Percentiles rank a stretch among this genome's conserved stretches.
These are phyloP conservation scores for Dendrothele bispora DNA, from an alignment of 768 basidiomycete genomes.

Conservation along the genomic window DNA sequence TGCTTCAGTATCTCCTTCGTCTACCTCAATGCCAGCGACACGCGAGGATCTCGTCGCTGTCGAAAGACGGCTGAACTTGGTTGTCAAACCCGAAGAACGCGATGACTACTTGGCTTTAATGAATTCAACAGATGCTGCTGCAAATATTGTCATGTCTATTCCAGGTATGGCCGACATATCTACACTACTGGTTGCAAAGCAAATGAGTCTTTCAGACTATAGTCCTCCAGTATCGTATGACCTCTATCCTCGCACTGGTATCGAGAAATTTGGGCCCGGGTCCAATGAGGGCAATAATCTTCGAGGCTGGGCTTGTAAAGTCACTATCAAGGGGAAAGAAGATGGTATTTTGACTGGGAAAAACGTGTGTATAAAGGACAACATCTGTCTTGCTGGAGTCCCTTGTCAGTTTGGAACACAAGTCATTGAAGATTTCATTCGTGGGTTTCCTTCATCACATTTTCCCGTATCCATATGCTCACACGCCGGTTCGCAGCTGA, in stretches of 20 bases:
- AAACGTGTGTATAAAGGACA: slow-evolving; percentile 44
- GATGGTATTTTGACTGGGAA: slow-evolving; percentile 34
- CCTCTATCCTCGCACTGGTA: slow-evolving; percentile 22
- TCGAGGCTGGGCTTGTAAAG: slow-evolving; percentile 36
- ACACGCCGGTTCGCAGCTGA: slow-evolving; percentile 15
- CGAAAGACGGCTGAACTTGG: not conserved
- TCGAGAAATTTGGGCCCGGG: slow-evolving; percentile 17
- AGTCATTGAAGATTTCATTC: slow-evolving; percentile 29
- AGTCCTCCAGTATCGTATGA: slow-evolving; percentile 13
- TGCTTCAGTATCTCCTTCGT: too few species aligned
- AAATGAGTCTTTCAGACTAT: slow-evolving; percentile 10
- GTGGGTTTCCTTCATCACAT: slow-evolving; percentile 2
- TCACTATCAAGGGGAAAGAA: slow-evolving; percentile 25
- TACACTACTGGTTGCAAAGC: not conserved
- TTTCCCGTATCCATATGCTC: not conserved
- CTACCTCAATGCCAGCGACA: slow-evolving; percentile 1
- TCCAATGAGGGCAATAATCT: slow-evolving; percentile 26
- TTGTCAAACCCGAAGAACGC: slow-evolving; percentile 1
- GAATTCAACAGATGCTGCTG: slow-evolving; percentile 8
- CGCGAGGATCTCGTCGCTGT: slow-evolving; percentile 6
- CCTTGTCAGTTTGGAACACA: slow-evolving; percentile 42
- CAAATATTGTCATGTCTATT: slow-evolving; percentile 11
- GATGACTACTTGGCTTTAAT: slow-evolving; percentile 12
- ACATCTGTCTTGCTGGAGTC: slow-evolving; percentile 37
- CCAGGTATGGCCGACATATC: not conserved